Evolutionary conservation across 2,329 filamentous ascomycete species (phyloP), one percentile per base, ranked within the genome.

Genomic region (Harringtonia lauricola): DNA sequence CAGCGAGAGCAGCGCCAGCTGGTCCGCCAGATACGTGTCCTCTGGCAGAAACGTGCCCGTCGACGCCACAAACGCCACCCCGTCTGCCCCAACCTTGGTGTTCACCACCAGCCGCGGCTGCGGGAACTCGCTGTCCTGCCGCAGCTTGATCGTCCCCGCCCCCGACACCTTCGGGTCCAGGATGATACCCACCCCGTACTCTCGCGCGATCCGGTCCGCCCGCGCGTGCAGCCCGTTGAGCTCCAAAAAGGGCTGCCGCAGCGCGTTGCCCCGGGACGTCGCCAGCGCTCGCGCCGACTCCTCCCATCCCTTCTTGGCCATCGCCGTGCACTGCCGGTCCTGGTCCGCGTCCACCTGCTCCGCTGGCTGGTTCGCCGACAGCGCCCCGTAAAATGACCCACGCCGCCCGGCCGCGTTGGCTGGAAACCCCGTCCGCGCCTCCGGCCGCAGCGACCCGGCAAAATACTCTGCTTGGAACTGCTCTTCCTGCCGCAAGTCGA

Each of bases 401-500:
- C 74, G 74, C 34, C 67, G 59, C 13, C 74, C 72, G 1, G 76
- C 63, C 8, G 70, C 64, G 48, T 81, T 75, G 19, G 76, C 64
- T 14, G 67, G 65, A 48, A 74, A 74, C 14, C 80, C 66, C 38
- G 71, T 67, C 55, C 71, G 62, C 41, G 70, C 62, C 52, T 78
- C 67, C 42, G 59, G 54, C 21, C 54, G 51, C 42, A 58, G 64
- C 43, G 59, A 55, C 43, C 67, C 62, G 36, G 76, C 73, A 56
- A 79, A 82, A 45, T 79, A 68, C 47, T 78, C 79, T 36, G 86
- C 81, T 60, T 92, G 71, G 51, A 79, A 85, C 53, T 88, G 85
- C 56, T 94, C 86, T 60, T 95, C 89, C 51, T 87, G 87, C 46
- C 83, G 80, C 38, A 95, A 64, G 65, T 95, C 86, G 50, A 95